These are phyloP conservation scores for Monosporascus sp. DNA, from an alignment of 2,329 filamentous ascomycete genomes.

Conservation along the genomic window DNA sequence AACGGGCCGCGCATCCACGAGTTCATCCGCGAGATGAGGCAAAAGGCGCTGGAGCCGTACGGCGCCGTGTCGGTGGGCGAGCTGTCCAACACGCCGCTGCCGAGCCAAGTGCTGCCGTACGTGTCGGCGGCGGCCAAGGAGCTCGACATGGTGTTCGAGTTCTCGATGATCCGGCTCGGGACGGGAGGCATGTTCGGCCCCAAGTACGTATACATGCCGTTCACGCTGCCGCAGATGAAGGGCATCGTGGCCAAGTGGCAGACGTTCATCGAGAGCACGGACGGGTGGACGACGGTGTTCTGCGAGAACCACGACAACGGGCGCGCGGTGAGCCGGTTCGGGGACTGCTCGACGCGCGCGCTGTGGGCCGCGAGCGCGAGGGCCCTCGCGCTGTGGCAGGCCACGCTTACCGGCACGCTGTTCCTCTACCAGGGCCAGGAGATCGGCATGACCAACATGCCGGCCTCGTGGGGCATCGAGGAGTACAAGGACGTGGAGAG, in stretches of 20 bases:
- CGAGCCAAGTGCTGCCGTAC: conserved; percentile 48
- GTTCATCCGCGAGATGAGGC: conserved; percentile 54
- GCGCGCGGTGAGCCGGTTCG: conserved; percentile 51
- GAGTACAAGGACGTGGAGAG: conserved; percentile 52
- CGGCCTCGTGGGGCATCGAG: conserved; percentile 42
- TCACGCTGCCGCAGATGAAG: conserved; percentile 39
- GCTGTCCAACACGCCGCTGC: conserved; percentile 50
- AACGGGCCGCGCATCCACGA: conserved; percentile 60
- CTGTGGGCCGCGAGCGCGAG: conserved; percentile 43
- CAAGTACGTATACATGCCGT: conserved; percentile 47
- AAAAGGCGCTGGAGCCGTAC: conserved; percentile 46
- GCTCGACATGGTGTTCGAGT: conserved; percentile 58
- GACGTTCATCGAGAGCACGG: conserved; percentile 41
- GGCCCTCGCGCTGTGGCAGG: conserved; percentile 46
- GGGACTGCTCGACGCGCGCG: conserved; percentile 37
- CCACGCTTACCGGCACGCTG: conserved; percentile 46
- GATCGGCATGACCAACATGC: conserved; percentile 55
- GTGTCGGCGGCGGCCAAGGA: conserved; percentile 47
- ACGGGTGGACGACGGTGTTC: conserved; percentile 56
- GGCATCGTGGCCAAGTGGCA: conserved; percentile 41
- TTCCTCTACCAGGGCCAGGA: conserved; percentile 59
- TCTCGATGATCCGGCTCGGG: conserved; percentile 51
- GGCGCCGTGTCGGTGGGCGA: conserved; percentile 59
- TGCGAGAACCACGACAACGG: conserved; percentile 62
- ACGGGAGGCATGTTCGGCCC: conserved; percentile 39